phyloP scores from a whole-genome alignment of 1,284 basidiomycete species.

The Xanthoconium separans region DNA sequence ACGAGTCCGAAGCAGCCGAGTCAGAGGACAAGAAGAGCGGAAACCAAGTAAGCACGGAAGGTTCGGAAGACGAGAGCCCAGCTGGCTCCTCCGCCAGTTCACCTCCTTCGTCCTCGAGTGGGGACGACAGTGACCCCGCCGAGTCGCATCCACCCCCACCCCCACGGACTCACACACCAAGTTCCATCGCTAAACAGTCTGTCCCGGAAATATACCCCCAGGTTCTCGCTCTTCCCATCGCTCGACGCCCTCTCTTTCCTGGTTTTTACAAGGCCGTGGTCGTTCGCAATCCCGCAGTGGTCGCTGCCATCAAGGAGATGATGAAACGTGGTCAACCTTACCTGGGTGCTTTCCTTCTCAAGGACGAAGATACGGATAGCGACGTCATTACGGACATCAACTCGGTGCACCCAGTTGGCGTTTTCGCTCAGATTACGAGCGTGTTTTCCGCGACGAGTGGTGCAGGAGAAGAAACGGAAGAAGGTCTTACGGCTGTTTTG shows the following conservation, averaged over 20 bases:
- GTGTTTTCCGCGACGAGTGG: constrained; percentile 78
- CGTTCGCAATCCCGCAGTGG: constrained; percentile 86
- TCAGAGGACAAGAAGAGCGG: constrained; percentile 4
- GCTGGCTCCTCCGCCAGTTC: constrained; percentile 28
- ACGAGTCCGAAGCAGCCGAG: constrained; percentile 26
- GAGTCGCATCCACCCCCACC: constrained; percentile 37
- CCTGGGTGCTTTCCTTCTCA: constrained; percentile 95
- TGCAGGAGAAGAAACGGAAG: constrained; percentile 69
- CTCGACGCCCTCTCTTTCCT: constrained; percentile 93
- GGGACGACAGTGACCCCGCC: constrained; percentile 29
- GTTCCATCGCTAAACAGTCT: constrained; percentile 77
- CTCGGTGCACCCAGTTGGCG: constrained; percentile 91
- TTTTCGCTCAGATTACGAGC: constrained; percentile 97
- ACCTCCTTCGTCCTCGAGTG: constrained; percentile 27
- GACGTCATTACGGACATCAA: constrained; percentile 90
- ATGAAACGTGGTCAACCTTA: constrained; percentile 97
- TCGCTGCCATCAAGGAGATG: constrained; percentile 94
- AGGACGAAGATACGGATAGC: constrained; percentile 92
- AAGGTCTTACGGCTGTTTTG: constrained; percentile 90
- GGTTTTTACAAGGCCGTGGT: constrained; percentile 99
- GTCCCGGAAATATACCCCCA: constrained; percentile 90
- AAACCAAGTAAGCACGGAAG: constrained; percentile 19
- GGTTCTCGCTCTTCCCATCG: constrained; percentile 94
- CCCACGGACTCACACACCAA: constrained; percentile 40
- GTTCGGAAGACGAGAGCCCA: constrained; percentile 30